Evolutionary conservation across 129 eudicot genomes (phyloP), one percentile per base, ranked within the genome.

Genomic region (Lactuca sativa): DNA sequence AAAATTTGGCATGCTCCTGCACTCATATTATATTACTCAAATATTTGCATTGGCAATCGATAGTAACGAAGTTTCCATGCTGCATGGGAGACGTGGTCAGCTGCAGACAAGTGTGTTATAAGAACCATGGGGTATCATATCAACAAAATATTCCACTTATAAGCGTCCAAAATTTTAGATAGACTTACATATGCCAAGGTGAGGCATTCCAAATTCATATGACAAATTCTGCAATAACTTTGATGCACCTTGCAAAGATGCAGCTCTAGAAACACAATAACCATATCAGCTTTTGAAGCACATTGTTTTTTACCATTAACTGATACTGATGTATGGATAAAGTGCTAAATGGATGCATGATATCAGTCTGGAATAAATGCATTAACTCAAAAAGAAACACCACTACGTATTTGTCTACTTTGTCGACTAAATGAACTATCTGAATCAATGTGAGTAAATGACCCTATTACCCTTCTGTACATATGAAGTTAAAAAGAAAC

Each of bases 21-120:
- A 75, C 93, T 87, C 82, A 90, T 61, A 74, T 81, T 84, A 72
- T 90, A 86, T 64, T 82, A 97, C 84, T 95, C 99, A 82, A 95
- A 87, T 57, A 90, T 64, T 81, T 95, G 99, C 99, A 95, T 95
- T 53, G 84, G 93, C 99, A 97, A 95, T 70, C 90, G 96, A 75
- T 90, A 95, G 75, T 95, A 95, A 17, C 84, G 90, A 76, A 95
- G 95, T 80, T 88, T 95, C 99, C 99, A 90, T 51, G 87, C 82
- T 55, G 88, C 97, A 82, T 74, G 59, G 14, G 97, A 85, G 68
- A 49, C 74, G 66, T 73, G 65, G 62, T 74, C 74, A 77, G 82
- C 99, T 95, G 91, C 72, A 71, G 62, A 68, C 41, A 41, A 59
- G 69, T 34, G 31, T 18, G 58, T 56, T 40, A 40, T 78, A 61